Evolutionary conservation across 805 yeast species (phyloP).

Genomic region (Ogataea thermomethanolica): DNA sequence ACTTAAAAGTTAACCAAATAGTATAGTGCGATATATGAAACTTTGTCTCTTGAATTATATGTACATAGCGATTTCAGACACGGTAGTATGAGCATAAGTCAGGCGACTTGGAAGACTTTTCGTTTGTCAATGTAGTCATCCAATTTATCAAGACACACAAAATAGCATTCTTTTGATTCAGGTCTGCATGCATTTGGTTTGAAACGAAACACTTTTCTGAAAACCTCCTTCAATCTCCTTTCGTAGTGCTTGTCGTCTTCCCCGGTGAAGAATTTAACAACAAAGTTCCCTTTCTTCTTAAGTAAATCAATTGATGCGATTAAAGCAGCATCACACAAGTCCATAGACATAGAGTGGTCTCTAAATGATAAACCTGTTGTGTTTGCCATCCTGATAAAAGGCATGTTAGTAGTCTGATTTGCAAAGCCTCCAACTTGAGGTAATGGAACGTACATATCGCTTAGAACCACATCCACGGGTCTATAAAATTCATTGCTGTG

Average conservation of each 20-base stretch:
- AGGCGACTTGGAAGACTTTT: slow-evolving; percentile 37
- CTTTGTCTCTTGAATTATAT: not conserved
- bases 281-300: slow-evolving; percentile 64
- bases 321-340: slow-evolving; percentile 87
- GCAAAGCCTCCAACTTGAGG: slow-evolving; percentile 49
- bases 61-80: not conserved
- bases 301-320: slow-evolving; percentile 70
- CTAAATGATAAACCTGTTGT: slow-evolving; percentile 77
- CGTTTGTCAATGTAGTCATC: slow-evolving; percentile 39
- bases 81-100: slow-evolving; percentile 4
- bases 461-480: slow-evolving; percentile 64
- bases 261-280: slow-evolving; percentile 85
- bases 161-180: slow-evolving; percentile 80
- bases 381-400: slow-evolving; percentile 89
- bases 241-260: slow-evolving; percentile 69
- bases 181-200: slow-evolving; percentile 81
- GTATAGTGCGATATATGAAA: not conserved
- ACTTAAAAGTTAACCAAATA: not conserved
- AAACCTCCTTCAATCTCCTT: slow-evolving; percentile 51
- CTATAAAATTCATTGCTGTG: slow-evolving; percentile 27
- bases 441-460: slow-evolving; percentile 80
- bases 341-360: slow-evolving; percentile 86
- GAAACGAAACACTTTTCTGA: slow-evolving; percentile 58
- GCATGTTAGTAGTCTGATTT: slow-evolving; percentile 68
- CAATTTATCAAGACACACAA: slow-evolving; percentile 58